Percentiles rank a stretch among this genome's conserved stretches.
These are phyloP conservation scores for Colletotrichum gigasporum DNA, from an alignment of 2,329 filamentous ascomycete species.

Conservation along the genomic window DNA sequence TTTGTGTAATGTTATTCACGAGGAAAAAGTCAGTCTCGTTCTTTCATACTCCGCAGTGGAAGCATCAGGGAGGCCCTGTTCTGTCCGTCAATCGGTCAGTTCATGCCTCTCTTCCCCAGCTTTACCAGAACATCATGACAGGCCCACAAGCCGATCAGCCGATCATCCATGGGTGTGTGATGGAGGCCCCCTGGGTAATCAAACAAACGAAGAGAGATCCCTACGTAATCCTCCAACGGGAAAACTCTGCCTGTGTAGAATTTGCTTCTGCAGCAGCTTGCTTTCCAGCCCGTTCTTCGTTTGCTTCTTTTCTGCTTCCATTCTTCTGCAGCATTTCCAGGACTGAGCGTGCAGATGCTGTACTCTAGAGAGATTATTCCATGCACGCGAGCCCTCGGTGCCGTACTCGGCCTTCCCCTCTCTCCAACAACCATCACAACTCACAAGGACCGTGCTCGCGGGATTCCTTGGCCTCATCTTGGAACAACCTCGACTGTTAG, in stretches of 20 bases:
- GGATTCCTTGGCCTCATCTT: slow-evolving; percentile 17
- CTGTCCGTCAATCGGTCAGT: no score
- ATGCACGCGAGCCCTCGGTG: background rate
- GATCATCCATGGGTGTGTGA: background rate
- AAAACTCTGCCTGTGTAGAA: background rate
- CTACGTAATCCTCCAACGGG: background rate
- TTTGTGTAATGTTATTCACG: background rate
- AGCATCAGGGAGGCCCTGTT: no score
- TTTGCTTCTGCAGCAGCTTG: background rate
- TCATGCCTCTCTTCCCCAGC: background rate
- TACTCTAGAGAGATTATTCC: no score
- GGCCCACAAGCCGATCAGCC: slow-evolving; percentile 15
- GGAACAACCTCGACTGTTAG: background rate
- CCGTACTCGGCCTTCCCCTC: slow-evolving; percentile 4
- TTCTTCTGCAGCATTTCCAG: background rate
- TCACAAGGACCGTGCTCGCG: background rate
- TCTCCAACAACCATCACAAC: slow-evolving; percentile 10
- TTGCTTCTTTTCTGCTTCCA: background rate
- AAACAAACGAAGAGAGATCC: background rate
- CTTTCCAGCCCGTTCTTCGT: background rate
- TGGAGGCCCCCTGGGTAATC: background rate
- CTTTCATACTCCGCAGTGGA: no score
- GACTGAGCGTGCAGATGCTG: background rate
- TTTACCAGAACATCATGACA: background rate
- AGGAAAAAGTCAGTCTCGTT: no score